Conservation (phyloP, 495 filamentous ascomycete genomes). For the Xylaria curta region DNA sequence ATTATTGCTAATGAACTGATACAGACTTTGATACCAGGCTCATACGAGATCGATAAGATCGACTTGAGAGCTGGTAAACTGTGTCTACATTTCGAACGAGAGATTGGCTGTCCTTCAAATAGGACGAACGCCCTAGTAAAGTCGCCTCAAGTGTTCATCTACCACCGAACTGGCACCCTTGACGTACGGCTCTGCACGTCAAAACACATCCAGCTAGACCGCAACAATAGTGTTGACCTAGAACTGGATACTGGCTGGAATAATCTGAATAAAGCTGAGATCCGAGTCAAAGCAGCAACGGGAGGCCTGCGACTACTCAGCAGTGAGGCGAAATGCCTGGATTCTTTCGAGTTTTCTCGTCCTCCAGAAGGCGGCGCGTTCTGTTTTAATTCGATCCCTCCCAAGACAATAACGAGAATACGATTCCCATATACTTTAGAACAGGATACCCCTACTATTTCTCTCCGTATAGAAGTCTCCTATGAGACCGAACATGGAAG, state of each 20-base stretch:
- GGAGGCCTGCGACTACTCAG: slow-evolving; percentile 86
- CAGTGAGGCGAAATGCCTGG: slow-evolving; percentile 66
- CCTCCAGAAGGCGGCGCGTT: slow-evolving; percentile 69
- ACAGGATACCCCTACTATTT: slow-evolving; percentile 71
- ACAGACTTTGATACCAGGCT: slow-evolving; percentile 69
- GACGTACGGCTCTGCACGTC: slow-evolving; percentile 55
- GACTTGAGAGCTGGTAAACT: slow-evolving; percentile 72
- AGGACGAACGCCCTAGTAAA: slow-evolving; percentile 51
- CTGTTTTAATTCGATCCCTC: slow-evolving; percentile 62
- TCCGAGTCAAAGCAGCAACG: slow-evolving; percentile 81
- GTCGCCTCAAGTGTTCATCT: slow-evolving; percentile 51
- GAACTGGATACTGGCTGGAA: slow-evolving; percentile 79
- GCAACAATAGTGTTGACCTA: slow-evolving; percentile 76
- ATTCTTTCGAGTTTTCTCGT: slow-evolving; percentile 62
- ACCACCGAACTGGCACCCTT: slow-evolving; percentile 56
- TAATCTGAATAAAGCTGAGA: slow-evolving; percentile 66
- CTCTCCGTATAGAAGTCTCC: slow-evolving; percentile 74
- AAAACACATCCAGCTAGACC: slow-evolving; percentile 74
- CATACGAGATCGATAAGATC: slow-evolving; percentile 77
- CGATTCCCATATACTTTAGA: slow-evolving; percentile 87
- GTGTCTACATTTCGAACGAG: slow-evolving; percentile 67
- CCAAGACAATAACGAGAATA: slow-evolving; percentile 59
- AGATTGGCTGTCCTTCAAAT: slow-evolving; percentile 44
- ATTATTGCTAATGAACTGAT: slow-evolving; percentile 19
- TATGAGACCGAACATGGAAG: slow-evolving; percentile 77